phyloP scores from a whole-genome alignment of 257 asterid species.

The Solanum lycopersicoides region DNA sequence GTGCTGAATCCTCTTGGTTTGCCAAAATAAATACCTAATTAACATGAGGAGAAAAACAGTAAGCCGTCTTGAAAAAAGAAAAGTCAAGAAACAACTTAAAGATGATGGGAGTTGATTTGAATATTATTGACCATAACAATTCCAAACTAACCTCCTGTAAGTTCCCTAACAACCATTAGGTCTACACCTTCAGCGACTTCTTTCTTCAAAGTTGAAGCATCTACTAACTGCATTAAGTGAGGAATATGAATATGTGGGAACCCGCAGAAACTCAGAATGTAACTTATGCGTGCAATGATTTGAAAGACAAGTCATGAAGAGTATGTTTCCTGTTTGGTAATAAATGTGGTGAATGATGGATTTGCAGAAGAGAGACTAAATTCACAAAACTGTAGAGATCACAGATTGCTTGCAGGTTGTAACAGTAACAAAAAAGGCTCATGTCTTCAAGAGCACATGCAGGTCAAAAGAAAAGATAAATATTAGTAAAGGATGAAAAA shows the following conservation, averaged over 20 bases:
- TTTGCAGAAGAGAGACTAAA: not conserved
- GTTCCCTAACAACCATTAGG: constrained; percentile 96
- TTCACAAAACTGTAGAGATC: not conserved
- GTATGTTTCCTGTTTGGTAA: not conserved
- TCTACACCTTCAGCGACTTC: constrained; percentile 99
- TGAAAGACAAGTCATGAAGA: not conserved
- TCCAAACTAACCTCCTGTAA: constrained; percentile 79
- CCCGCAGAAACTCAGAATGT: not conserved
- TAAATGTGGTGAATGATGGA: not conserved
- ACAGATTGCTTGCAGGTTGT: not conserved
- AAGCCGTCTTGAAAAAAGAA: not conserved
- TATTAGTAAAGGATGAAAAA: not conserved
- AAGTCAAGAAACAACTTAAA: not conserved
- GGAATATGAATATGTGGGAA: not conserved
- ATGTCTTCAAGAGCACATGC: not conserved
- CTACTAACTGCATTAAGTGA: constrained; percentile 56
- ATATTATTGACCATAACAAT: not conserved
- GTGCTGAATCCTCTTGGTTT: constrained; percentile 86
- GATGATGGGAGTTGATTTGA: not conserved
- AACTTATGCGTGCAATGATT: not conserved
- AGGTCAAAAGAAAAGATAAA: not conserved
- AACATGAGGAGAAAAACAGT: not conserved
- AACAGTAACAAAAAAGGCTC: not conserved
- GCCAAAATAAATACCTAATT: constrained; percentile 88
- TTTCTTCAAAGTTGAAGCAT: constrained; percentile 89